Evolutionary conservation across 192 early-diverging fungal genomes (phyloP).

Genomic region (Jimgerdemannia lactiflua): DNA sequence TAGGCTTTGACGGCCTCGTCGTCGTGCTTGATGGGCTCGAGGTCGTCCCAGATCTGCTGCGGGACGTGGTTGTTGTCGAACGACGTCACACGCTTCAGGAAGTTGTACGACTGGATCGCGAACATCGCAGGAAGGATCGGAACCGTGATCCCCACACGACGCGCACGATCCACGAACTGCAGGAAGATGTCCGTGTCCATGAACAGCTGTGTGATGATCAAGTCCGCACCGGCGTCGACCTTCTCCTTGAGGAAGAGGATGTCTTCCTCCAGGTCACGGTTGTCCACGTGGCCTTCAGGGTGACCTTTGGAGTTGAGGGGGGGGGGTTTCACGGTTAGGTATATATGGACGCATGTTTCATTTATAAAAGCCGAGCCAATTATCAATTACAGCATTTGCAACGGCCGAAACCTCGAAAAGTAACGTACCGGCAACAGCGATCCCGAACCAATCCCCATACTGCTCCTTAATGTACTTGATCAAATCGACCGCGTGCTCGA

Average conservation of each 20-base stretch:
- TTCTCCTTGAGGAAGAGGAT: slow-evolving; percentile 80
- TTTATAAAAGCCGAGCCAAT: slow-evolving; percentile 1
- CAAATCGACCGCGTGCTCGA: slow-evolving; percentile 82
- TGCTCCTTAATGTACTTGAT: slow-evolving; percentile 84
- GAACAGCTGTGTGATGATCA: slow-evolving; percentile 94
- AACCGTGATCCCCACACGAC: slow-evolving; percentile 66
- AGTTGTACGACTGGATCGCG: slow-evolving; percentile 91
- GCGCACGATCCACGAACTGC: slow-evolving; percentile 71
- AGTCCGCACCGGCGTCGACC: slow-evolving; percentile 90
- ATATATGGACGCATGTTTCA: neutral
- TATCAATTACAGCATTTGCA: slow-evolving; percentile 40
- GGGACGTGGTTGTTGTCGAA: slow-evolving; percentile 89
- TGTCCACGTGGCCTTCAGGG: slow-evolving; percentile 91
- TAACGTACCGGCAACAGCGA: slow-evolving; percentile 90
- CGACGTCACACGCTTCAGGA: slow-evolving; percentile 84
- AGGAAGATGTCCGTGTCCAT: slow-evolving; percentile 83
- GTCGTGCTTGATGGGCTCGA: slow-evolving; percentile 93
- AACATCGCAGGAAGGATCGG: slow-evolving; percentile 93
- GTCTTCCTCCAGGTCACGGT: slow-evolving; percentile 70
- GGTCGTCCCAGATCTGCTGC: slow-evolving; percentile 57
- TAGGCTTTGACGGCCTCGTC: slow-evolving; percentile 96
- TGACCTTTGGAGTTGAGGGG: slow-evolving; percentile 54
- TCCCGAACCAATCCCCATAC: slow-evolving; percentile 93
- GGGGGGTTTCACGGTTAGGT: neutral
- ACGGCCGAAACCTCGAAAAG: slow-evolving; percentile 62